A percentile compares a stretch with the other conserved stretches of the same genome.
phyloP scores from a whole-genome alignment of 129 eudicot species.

The Silybum marianum region DNA sequence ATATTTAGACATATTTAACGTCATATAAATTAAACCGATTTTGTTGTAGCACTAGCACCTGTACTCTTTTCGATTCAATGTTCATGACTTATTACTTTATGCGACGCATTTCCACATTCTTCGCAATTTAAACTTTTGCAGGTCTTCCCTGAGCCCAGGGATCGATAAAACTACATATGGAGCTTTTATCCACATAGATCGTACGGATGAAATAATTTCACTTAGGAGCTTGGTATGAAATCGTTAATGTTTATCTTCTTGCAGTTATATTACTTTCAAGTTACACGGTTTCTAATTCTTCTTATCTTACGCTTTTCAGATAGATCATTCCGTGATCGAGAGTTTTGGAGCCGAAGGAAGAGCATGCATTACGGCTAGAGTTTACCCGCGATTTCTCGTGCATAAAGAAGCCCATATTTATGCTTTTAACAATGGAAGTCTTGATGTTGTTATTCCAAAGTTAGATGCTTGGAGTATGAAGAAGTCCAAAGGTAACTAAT shows the following conservation, averaged over 20 bases:
- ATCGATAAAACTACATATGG: conserved; percentile 49
- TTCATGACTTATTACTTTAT: not conserved
- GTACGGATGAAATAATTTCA: conserved; percentile 38
- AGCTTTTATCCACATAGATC: conserved; percentile 53
- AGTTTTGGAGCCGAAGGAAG: conserved; percentile 62
- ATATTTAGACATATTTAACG: no score
- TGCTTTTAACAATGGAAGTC: conserved; percentile 51
- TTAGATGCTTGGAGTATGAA: conserved; percentile 68
- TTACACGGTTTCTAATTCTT: not conserved
- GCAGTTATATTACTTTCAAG: not conserved
- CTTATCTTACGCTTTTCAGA: conserved; percentile 31
- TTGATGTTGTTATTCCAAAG: conserved; percentile 36
- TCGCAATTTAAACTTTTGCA: conserved; percentile 12
- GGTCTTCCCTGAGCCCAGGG: conserved; percentile 52
- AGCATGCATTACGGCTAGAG: conserved; percentile 57
- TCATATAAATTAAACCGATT: no score
- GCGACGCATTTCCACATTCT: conserved; percentile 3
- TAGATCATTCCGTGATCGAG: conserved; percentile 61
- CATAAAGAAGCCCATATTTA: conserved; percentile 41
- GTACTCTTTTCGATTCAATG: not conserved
- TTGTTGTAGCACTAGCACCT: not conserved
- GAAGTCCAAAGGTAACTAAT: conserved; percentile 42
- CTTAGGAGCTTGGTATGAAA: conserved; percentile 62
- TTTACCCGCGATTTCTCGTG: conserved; percentile 39
- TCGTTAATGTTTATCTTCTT: not conserved